Evolutionary conservation across 768 basidiomycete genomes (phyloP), one percentile per base, ranked within the genome.

Genomic region (Paxillus involutus): DNA sequence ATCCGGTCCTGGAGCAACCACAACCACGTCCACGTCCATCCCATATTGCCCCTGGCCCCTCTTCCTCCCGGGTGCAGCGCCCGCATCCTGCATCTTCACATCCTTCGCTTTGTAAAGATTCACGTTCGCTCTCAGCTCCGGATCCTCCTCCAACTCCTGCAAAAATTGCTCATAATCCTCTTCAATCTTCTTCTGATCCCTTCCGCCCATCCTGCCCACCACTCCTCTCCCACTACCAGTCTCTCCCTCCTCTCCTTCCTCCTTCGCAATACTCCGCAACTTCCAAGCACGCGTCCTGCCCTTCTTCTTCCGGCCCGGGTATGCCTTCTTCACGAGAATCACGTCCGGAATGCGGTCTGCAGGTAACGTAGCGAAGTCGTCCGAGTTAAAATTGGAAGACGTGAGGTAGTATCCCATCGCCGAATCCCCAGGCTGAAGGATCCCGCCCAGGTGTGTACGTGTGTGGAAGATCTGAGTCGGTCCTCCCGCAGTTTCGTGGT

Each of bases 131-230:
- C 96, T 83, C 76, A 98, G 75, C 76, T 98, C 95, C 19, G 87
- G 86, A 72, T 98, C 95, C 70, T 98, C 96, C 71, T 97, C 94
- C 46, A 98, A 72, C 58, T 97, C 94, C 44, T 89, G 82, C 71
- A 98, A 75, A 83, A 99, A 99, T 47, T 91, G 59, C 76, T 98
- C 97, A 72, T 98, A 99, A 67, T 99, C 96, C 68, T 92, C 86
- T 61, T 98, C 94, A 53, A 98, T 91, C 77, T 94, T 94, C 75
- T 81, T 86, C 72, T 86, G 82, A 73, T 96, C 94, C 44, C 93
- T 77, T 35, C 94, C 94, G 11, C 94, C 94, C 80, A 89, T 80
- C 44, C 93, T 76, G 1, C 94, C 94, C 42, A 96, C 86, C n/a
- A 94, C 87, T 51, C 94, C 94, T 41, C 91, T 77, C 33, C 84